Evolutionary conservation across 805 yeast genomes (phyloP).

Genomic region (Ogataea kodamae): DNA sequence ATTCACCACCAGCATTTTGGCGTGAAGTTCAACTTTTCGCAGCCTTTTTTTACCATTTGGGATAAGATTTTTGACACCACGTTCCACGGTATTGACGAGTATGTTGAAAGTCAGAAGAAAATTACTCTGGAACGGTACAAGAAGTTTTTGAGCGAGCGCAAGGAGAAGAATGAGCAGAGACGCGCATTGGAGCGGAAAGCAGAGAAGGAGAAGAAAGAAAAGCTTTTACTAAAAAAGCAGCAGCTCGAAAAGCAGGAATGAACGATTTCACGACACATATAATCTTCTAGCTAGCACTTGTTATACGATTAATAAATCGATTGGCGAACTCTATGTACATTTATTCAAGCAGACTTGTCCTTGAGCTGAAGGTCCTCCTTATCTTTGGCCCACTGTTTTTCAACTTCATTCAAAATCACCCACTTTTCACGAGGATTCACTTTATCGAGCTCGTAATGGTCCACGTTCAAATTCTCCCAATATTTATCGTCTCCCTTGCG

Average conservation of each 20-base stretch:
- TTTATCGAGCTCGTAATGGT: conserved; percentile 56
- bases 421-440: conserved; percentile 65
- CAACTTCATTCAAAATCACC: conserved; percentile 59
- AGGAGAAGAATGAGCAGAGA: conserved; percentile 16
- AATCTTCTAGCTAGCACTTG: neutral
- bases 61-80: conserved; percentile 70
- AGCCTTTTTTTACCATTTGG: conserved; percentile 96
- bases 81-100: conserved; percentile 62
- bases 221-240: too few species aligned
- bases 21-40: conserved; percentile 86
- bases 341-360: too few species aligned
- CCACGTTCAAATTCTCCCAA: conserved; percentile 61
- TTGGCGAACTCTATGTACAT: too few species aligned
- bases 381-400: conserved; percentile 32
- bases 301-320: too few species aligned
- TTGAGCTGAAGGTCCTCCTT: conserved; percentile 11
- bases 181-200: conserved; percentile 1
- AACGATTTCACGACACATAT: too few species aligned
- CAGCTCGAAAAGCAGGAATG: too few species aligned
- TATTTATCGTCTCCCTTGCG: conserved; percentile 74
- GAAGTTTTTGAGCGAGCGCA: conserved; percentile 47
- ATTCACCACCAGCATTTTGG: conserved; percentile 98
- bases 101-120: conserved; percentile 60
- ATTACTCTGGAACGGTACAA: conserved; percentile 66
- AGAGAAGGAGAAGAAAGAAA: conserved; percentile 1